Evolutionary conservation across 2,329 filamentous ascomycete species (phyloP), one percentile per base, ranked within the genome.

Genomic region (Erysiphe pulchra): DNA sequence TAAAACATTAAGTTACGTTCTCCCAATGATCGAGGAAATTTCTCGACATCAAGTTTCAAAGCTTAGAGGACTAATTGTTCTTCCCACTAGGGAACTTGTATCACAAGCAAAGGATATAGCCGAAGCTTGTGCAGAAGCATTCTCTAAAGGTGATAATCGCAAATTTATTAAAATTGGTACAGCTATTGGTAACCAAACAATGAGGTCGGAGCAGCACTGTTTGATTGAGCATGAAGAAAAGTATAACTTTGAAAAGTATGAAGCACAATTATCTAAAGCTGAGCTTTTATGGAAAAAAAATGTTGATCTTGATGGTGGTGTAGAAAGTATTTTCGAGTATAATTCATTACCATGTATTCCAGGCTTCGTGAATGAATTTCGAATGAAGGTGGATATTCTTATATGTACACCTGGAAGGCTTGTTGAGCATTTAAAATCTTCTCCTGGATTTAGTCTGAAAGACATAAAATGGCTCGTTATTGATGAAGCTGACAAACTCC

Each of bases 351-450:
- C 59, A 51, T 55, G 59, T 39, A 63, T 78, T 16, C 68, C 69
- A 0, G 67, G 73, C 42, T 75, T 90, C 57, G 66, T 87, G 30
- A 66, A 73, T 32, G 64, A 67, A 28, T 77, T 73, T 56, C 65
- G 63, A 2, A 83, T 82, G 2, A 82, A 78, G 52, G 75, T 92
- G 3, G 86, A 95, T 58, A 72, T 95, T 32, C 68, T 98, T 24
- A 80, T 94, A 44, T 90, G 84, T 59, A 95, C 87, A 0, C 87
- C 87, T 0, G 90, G 90, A 48, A 75, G 87, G 50, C 70, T 95
- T 0, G 84, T 95, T 4, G 87, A 95, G 54, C 87, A 95, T 60
- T 70, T 94, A 44, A 77, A 79, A 50, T 76, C 77, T 48, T 95
- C 87, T 0, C 73, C 74, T 2, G 85, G 84, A 0, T 94, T 95